A percentile compares a stretch with the other conserved stretches of the same genome.
Conservation (phyloP, 306 rosid genomes). For the Dalbergia oliveri region DNA sequence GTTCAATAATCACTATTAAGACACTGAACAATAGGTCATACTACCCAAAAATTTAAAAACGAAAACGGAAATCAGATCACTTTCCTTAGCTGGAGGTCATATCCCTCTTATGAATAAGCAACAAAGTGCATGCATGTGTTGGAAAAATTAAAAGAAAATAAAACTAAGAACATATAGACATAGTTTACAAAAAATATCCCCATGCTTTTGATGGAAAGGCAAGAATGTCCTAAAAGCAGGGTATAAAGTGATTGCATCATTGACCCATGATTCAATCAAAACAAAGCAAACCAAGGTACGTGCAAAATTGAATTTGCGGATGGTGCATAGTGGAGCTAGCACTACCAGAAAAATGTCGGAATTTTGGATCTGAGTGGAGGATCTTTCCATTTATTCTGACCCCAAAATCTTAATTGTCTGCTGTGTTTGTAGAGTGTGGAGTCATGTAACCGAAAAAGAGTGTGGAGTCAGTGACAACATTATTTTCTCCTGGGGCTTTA, state of each 20-base stretch:
- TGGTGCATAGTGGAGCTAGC: conserved; percentile 40
- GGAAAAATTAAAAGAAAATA: background rate
- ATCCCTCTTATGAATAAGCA: background rate
- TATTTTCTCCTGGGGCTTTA: background rate
- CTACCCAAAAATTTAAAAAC: background rate
- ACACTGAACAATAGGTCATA: background rate
- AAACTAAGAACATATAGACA: background rate
- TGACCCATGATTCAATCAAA: conserved; percentile 42
- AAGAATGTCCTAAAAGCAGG: conserved; percentile 28
- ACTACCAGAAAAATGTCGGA: conserved; percentile 28
- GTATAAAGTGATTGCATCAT: conserved; percentile 45
- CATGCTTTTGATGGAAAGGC: conserved; percentile 29
- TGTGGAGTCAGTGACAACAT: background rate
- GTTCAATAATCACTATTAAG: background rate
- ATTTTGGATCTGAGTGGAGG: background rate
- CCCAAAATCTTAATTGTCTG: background rate
- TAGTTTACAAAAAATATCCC: conserved; percentile 8
- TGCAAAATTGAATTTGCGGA: background rate
- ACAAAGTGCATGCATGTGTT: background rate
- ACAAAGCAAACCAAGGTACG: conserved; percentile 21
- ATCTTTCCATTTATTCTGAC: conserved; percentile 12
- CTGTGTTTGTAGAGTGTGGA: background rate
- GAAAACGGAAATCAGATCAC: background rate
- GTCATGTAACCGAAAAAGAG: no score
- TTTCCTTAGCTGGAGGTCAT: conserved; percentile 33